Evolutionary conservation across 1,139 yeast species (phyloP).

Genomic region (Wickerhamomyces sp.): DNA sequence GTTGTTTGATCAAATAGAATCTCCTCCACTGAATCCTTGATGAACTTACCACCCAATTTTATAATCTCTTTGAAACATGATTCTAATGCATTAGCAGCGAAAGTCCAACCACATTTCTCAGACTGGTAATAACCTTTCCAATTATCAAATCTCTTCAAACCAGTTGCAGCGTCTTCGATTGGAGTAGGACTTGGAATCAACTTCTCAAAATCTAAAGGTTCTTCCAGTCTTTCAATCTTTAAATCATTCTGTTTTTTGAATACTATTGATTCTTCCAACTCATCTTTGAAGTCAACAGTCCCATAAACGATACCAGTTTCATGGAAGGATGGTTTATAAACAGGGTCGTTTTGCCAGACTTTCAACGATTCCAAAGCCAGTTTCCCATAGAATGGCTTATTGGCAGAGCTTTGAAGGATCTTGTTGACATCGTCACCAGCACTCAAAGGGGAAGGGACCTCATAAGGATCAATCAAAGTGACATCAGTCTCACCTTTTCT

Average conservation of each 20-base stretch:
- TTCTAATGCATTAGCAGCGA: slow-evolving; percentile 27
- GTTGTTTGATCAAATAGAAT: slow-evolving; percentile 1
- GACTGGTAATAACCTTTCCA: slow-evolving; percentile 16
- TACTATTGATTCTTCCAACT: not conserved
- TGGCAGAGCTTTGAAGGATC: slow-evolving; percentile 36
- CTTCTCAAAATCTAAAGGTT: slow-evolving; percentile 4
- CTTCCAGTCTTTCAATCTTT: slow-evolving; percentile 4
- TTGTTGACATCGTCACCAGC: slow-evolving; percentile 45
- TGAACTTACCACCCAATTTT: slow-evolving; percentile 30
- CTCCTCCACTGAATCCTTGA: slow-evolving; percentile 26
- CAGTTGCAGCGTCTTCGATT: not conserved
- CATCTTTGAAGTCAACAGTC: slow-evolving; percentile 7
- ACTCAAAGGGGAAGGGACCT: slow-evolving; percentile 40
- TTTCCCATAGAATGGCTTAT: slow-evolving; percentile 28
- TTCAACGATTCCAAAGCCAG: slow-evolving; percentile 36
- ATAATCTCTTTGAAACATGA: slow-evolving; percentile 25
- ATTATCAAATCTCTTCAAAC: slow-evolving; percentile 5
- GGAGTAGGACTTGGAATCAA: not conserved
- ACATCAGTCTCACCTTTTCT: slow-evolving; percentile 25
- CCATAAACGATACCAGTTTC: slow-evolving; percentile 27
- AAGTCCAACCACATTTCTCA: slow-evolving; percentile 31
- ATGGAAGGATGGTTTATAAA: slow-evolving; percentile 24
- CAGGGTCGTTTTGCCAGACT: slow-evolving; percentile 26
- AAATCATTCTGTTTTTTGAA: slow-evolving; percentile 3
- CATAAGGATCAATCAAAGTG: slow-evolving; percentile 32